Percentiles rank a stretch among this genome's conserved stretches.
phyloP scores from a whole-genome alignment of 2,329 filamentous ascomycete species.

The Purpureocillium lavendulum region DNA sequence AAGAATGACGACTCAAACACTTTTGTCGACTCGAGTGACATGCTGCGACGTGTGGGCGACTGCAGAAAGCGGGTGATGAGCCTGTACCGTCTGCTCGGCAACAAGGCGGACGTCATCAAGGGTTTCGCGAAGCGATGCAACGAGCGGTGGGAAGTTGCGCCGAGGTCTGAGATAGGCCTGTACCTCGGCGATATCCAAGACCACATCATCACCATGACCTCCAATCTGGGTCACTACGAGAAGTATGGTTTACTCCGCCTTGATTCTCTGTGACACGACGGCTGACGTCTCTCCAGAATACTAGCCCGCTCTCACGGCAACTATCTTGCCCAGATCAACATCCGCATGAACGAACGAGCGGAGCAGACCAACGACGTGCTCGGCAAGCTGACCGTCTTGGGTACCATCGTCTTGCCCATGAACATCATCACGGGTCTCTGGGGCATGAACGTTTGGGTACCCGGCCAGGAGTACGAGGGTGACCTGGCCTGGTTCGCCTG shows the following conservation, averaged over 20 bases:
- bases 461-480: constrained; percentile 74
- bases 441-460: constrained; percentile 98
- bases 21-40: constrained; percentile 53
- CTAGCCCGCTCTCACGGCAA: constrained; percentile 88
- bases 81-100: constrained; percentile 83
- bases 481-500: constrained; percentile 69
- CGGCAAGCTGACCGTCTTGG: constrained; percentile 88
- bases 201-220: constrained; percentile 98
- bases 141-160: constrained; percentile 94
- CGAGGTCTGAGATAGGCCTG: constrained; percentile 89
- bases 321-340: constrained; percentile 98
- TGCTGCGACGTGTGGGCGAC: constrained; percentile 87
- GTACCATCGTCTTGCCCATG: constrained; percentile 96
- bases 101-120: constrained; percentile 98
- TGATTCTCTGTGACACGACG: constrained; percentile 5
- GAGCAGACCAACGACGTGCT: constrained; percentile 94
- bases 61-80: constrained; percentile 97
- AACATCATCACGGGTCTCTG: constrained; percentile 98
- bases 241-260: constrained; percentile 50
- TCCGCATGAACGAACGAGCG: constrained; percentile 95
- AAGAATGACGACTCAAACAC: constrained; percentile 35
- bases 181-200: constrained; percentile 98
- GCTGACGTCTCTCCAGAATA: constrained; percentile 40
- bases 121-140: constrained; percentile 98
- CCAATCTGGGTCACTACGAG: constrained; percentile 91